Evolutionary conservation across 2,329 filamentous ascomycete genomes (phyloP).

Genomic region (Arthrobotrys pseudoclavata): DNA sequence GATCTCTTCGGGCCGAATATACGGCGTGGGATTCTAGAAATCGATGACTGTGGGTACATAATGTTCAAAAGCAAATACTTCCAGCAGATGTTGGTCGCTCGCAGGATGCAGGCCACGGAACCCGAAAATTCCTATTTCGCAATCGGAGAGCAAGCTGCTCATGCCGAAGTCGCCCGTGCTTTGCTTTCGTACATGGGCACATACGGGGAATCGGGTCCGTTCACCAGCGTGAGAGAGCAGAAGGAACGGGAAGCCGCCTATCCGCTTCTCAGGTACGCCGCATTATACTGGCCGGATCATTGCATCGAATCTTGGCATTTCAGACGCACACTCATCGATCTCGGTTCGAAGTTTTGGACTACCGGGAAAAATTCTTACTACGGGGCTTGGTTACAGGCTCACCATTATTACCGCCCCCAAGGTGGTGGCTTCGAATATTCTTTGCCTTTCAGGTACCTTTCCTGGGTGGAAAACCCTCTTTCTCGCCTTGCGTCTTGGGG

Average conservation of each 20-base stretch:
- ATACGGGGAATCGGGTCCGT: constrained; percentile 32
- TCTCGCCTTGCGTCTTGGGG: constrained; percentile 1
- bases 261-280: constrained; percentile 37
- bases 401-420: constrained; percentile 1
- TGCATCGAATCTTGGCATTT: neutral
- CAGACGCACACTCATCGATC: neutral
- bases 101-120: neutral
- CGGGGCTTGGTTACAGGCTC: constrained; percentile 41
- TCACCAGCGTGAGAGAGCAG: neutral
- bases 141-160: neutral
- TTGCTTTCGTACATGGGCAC: constrained; percentile 33
- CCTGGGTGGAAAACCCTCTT: neutral
- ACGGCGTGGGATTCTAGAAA: constrained; percentile 2
- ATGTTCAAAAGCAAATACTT: constrained; percentile 16
- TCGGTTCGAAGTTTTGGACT: constrained; percentile 42
- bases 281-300: constrained; percentile 35
- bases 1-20: constrained; percentile 5
- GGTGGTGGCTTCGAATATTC: no score
- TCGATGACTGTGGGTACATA: constrained; percentile 11
- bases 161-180: constrained; percentile 9
- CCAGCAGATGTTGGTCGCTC: constrained; percentile 6
- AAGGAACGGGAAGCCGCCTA: constrained; percentile 8
- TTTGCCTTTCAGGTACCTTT: neutral
- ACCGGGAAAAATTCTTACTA: constrained; percentile 28
- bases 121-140: constrained; percentile 5